Evolutionary conservation across 106 monocot species (phyloP).

Genomic region (Cymbidium sinense): DNA sequence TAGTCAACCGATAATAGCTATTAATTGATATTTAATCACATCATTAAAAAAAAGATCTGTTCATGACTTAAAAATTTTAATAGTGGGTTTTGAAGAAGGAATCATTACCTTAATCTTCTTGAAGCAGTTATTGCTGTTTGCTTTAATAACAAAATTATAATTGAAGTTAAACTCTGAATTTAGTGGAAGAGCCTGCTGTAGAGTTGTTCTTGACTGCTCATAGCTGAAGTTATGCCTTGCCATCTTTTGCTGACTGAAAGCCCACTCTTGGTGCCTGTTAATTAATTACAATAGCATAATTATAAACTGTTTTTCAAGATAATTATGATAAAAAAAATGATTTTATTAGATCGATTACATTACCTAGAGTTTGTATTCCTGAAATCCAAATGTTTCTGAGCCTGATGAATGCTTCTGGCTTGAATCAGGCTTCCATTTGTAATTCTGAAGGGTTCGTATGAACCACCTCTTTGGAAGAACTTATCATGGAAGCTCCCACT

Average conservation of each 20-base stretch:
- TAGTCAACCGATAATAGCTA: too few species aligned
- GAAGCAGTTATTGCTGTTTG: not conserved
- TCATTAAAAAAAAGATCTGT: too few species aligned
- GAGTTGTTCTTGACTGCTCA: not conserved
- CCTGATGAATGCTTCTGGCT: not conserved
- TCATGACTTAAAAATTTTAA: not conserved
- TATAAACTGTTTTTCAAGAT: too few species aligned
- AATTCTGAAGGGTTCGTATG: not conserved
- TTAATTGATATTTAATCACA: too few species aligned
- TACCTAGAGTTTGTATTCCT: not conserved
- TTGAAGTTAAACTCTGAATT: not conserved
- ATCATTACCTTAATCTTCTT: not conserved
- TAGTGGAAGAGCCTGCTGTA: not conserved
- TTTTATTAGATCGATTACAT: too few species aligned
- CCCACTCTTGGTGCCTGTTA: not conserved
- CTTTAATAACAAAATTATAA: not conserved
- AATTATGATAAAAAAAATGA: too few species aligned
- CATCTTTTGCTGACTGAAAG: not conserved
- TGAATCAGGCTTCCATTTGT: not conserved
- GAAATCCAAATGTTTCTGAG: not conserved
- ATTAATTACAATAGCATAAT: not conserved
- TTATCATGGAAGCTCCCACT: constrained; percentile 24
- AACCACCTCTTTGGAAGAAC: constrained; percentile 29
- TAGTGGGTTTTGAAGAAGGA: not conserved
- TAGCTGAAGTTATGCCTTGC: not conserved